Conservation (phyloP, 768 basidiomycete species). For the Myochromella boudieri region DNA sequence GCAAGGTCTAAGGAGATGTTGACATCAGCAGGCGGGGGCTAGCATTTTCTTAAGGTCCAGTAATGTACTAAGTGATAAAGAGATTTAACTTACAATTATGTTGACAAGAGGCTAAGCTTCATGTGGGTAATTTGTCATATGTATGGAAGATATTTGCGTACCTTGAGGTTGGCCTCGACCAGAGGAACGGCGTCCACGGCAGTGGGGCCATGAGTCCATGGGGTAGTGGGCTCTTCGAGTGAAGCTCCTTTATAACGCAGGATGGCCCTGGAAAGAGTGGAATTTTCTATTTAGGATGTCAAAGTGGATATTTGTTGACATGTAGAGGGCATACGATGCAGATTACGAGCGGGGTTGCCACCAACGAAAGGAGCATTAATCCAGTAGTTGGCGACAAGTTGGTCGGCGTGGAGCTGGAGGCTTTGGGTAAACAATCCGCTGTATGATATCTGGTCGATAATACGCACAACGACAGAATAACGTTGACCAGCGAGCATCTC, state of each 20-base stretch:
- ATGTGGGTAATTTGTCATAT: too few species aligned
- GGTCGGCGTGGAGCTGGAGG: slow-evolving; percentile 38
- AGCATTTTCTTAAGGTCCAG: too few species aligned
- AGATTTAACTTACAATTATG: slow-evolving; percentile 7
- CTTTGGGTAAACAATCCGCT: background rate
- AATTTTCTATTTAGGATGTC: too few species aligned
- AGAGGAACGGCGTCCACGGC: slow-evolving; percentile 15
- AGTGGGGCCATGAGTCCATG: slow-evolving; percentile 20
- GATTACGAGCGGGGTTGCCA: slow-evolving; percentile 27
- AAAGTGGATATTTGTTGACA: too few species aligned
- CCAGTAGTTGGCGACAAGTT: slow-evolving; percentile 45
- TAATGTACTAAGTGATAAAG: too few species aligned
- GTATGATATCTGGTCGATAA: background rate
- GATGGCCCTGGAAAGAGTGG: slow-evolving; percentile 26
- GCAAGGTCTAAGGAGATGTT: background rate
- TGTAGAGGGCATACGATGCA: slow-evolving; percentile 23
- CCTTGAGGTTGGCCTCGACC: slow-evolving; percentile 15
- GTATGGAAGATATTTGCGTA: too few species aligned
- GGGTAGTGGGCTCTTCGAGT: slow-evolving; percentile 27
- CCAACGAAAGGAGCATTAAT: slow-evolving; percentile 31
- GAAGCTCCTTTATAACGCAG: slow-evolving; percentile 37
- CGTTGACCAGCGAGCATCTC: slow-evolving; percentile 34
- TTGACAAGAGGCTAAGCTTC: slow-evolving; percentile 14
- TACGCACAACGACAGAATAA: background rate
- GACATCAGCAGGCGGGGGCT: background rate